Percentiles rank a stretch among this genome's conserved stretches.
Evolutionary conservation across 768 basidiomycete species (phyloP).

Genomic region (Tulasnella sp.): DNA sequence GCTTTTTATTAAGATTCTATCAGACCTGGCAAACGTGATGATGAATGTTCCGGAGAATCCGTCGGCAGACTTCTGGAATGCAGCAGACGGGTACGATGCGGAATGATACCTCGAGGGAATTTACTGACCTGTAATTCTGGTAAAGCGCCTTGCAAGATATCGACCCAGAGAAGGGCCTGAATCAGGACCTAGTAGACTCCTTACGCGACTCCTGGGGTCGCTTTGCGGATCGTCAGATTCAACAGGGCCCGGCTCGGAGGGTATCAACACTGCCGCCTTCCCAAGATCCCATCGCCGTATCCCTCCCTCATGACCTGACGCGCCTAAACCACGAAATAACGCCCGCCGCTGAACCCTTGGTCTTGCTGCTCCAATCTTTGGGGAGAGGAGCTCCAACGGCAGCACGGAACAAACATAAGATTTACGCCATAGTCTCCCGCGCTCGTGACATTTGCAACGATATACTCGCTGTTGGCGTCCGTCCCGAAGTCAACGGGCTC

Average conservation of each 20-base stretch:
- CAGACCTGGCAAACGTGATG: neutral
- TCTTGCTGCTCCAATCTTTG: no score
- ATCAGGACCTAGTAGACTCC: neutral
- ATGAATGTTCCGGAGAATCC: neutral
- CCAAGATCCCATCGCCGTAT: no score
- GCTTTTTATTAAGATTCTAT: neutral
- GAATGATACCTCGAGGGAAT: neutral
- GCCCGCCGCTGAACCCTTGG: no score
- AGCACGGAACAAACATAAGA: no score
- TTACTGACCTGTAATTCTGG: neutral
- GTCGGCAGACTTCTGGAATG: neutral
- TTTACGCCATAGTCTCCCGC: no score
- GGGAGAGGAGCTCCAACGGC: no score
- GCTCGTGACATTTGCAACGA: no score
- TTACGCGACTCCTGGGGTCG: neutral
- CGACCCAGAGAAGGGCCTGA: no score
- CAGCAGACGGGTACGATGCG: neutral
- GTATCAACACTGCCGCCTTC: neutral
- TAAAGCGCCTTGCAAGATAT: neutral
- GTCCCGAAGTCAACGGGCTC: no score
- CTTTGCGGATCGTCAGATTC: neutral
- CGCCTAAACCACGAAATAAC: no score
- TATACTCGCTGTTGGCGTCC: no score
- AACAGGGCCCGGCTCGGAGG: neutral
- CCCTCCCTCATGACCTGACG: no score